Evolutionary conservation across 148 eudicot species (phyloP), one percentile per base, ranked within the genome.

Genomic region (Silene latifolia): DNA sequence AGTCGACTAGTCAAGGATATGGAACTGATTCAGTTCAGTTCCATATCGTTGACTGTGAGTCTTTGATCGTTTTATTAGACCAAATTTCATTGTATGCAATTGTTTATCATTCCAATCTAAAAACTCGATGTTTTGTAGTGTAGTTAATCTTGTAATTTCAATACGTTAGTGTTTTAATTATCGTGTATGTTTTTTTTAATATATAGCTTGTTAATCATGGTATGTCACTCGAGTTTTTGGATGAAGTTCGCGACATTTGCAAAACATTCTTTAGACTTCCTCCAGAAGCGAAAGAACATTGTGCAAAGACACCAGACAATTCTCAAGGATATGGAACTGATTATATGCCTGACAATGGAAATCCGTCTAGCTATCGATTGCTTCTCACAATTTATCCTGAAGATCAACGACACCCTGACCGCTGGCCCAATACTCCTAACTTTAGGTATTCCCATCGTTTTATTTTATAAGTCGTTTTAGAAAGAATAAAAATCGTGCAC

Each of bases 341-440:
- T 80, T 54, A 80, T 23, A 66, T 78, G 64, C 77, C 84, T 23
- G 58, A 71, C 75, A 74, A 78, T 17, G 24, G 80, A 75, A 61
- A 80, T 81, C 72, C 83, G 83, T 88, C 76, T 67, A 48, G 54
- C 8, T 89, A 88, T 65, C 78, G 94, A 67, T 53, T 92, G 63
- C 82, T 73, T 79, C 81, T 89, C 60, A 61, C 19, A 10, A 72
- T 85, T 9, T 57, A 70, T 72, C 93, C 94, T 3, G 53, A 83
- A 78, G 73, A 81, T 27, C 83, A 81, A 67, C 76, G 78, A 21
- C 78, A 79, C 25, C 84, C 75, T 62, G 65, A 85, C 25, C 73
- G 74, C 63, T 92, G 97, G 97, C 97, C 94, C 15, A 53, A 83
- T 71, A 83, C 76, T 69, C 97, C 94, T n/a, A 75, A 67, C 4